Percentiles rank a stretch among this genome's conserved stretches.
Conservation (phyloP, 2,329 filamentous ascomycete genomes). For the Talaromyces funiculosus region DNA sequence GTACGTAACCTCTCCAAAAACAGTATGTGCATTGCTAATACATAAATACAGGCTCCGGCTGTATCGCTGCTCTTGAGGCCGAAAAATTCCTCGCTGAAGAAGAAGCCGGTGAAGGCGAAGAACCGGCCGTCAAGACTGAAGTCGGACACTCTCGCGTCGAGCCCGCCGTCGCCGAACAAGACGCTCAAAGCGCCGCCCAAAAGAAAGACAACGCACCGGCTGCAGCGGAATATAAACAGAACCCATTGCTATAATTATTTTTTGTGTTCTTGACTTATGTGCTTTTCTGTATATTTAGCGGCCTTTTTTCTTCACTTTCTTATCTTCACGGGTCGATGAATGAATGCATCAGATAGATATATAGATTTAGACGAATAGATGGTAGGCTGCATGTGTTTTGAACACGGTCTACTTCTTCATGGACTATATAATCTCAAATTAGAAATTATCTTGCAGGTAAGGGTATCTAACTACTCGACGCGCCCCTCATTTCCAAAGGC, state of each 20-base stretch:
- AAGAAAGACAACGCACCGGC: constrained; percentile 19
- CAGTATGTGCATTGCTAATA: not conserved
- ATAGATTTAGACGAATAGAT: constrained; percentile 7
- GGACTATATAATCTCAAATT: not conserved
- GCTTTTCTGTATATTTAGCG: not conserved
- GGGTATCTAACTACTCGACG: constrained; percentile 1
- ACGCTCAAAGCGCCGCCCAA: not conserved
- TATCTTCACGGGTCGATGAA: not conserved
- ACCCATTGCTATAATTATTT: constrained; percentile 54
- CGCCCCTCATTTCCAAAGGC: not conserved
- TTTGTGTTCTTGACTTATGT: not conserved
- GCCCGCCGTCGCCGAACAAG: constrained; percentile 16
- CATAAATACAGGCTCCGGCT: constrained; percentile 63
- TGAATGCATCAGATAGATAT: constrained; percentile 4
- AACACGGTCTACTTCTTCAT: not conserved
- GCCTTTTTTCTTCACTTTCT: not conserved
- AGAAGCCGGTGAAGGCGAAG: constrained; percentile 49
- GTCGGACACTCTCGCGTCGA: constrained; percentile 43
- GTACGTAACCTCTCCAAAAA: constrained; percentile 48
- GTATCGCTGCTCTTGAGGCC: constrained; percentile 90
- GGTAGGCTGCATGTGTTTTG: not conserved
- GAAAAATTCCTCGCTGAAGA: constrained; percentile 85
- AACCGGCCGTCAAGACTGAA: constrained; percentile 37
- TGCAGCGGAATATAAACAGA: constrained; percentile 55
- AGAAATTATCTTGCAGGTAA: not conserved